Percentiles rank a stretch among this genome's conserved stretches.
These are phyloP conservation scores for Sporothrix globosa DNA, from an alignment of 2,329 filamentous ascomycete species.

Conservation along the genomic window DNA sequence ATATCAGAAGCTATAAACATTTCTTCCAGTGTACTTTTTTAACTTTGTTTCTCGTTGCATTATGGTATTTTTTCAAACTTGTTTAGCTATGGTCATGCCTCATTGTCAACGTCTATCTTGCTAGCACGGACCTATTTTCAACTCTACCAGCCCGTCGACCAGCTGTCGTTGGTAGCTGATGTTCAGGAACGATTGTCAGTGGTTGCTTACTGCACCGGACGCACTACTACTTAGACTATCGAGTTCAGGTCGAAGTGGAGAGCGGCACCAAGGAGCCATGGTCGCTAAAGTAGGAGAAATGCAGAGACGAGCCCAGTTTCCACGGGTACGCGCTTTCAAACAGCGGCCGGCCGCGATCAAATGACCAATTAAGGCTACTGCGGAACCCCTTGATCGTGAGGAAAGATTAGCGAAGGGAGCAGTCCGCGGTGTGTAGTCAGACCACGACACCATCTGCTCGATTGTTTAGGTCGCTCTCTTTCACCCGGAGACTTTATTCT, in stretches of 20 bases:
- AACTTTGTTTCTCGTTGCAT: not conserved
- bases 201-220: conserved; percentile 12
- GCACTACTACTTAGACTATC: not conserved
- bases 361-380: not conserved
- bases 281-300: not conserved
- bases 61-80: not conserved
- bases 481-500: no score
- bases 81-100: not conserved
- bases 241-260: not conserved
- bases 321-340: not conserved
- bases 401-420: conserved; percentile 5
- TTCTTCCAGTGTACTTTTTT: not conserved
- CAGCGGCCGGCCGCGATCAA: not conserved
- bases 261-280: not conserved
- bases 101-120: not conserved
- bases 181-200: not conserved
- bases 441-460: not conserved
- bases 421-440: conserved; percentile 1
- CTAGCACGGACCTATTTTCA: not conserved
- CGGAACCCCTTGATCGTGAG: conserved; percentile 1
- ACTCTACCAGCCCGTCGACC: not conserved
- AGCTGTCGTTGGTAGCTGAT: not conserved
- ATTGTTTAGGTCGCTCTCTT: not conserved
- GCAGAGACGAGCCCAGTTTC: not conserved
- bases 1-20: not conserved